Evolutionary conservation across 169 alveolate genomes (phyloP).

Genomic region (Theileria orientalis): DNA sequence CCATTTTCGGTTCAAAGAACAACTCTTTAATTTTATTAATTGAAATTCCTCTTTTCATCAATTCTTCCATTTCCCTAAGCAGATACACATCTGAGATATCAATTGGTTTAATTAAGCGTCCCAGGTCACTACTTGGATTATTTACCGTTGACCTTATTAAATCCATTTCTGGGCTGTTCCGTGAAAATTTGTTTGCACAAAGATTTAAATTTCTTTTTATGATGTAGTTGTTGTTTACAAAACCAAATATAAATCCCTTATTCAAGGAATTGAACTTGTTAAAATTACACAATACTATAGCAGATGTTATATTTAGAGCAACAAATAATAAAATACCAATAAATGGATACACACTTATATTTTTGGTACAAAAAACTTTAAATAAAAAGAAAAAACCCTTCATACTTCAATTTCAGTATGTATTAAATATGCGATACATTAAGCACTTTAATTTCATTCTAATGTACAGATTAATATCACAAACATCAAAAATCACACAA

Average conservation of each 20-base stretch:
- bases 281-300: background rate
- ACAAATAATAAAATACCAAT: background rate
- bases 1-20: background rate
- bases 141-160: background rate
- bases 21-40: background rate
- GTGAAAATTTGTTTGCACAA: background rate
- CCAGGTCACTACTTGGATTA: constrained; percentile 3
- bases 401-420: background rate
- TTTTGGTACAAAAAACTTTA: too few relatives aligned
- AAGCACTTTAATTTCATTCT: too few relatives aligned
- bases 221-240: background rate
- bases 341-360: background rate
- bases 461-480: too few relatives aligned
- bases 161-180: constrained; percentile 11
- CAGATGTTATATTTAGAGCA: background rate
- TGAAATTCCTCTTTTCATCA: background rate
- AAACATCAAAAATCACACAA: too few relatives aligned
- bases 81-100: background rate
- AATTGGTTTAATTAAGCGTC: background rate
- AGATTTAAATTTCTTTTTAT: background rate
- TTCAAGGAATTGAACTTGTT: background rate
- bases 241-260: background rate
- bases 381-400: too few relatives aligned
- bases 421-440: too few relatives aligned
- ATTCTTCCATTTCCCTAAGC: background rate